Conservation (phyloP, 805 yeast genomes). For the Saccharomycopsis sp. region DNA sequence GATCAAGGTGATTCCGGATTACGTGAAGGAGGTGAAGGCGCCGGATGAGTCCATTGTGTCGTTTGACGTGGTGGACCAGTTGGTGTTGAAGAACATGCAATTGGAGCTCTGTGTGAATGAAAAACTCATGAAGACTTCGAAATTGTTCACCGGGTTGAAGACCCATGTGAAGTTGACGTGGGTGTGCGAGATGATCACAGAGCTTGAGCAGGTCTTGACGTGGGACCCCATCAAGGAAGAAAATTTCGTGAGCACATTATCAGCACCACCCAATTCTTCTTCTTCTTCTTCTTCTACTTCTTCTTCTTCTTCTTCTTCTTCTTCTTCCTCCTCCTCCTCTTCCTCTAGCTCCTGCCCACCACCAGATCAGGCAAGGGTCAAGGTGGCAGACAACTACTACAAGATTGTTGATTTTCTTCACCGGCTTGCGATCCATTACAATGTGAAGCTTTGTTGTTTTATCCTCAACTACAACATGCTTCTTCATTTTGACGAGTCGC, state of each 20-base stretch:
- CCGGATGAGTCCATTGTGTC: slow-evolving; percentile 4
- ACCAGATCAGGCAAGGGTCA: neutral
- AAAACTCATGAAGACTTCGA: slow-evolving; percentile 1
- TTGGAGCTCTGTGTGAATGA: slow-evolving; percentile 5
- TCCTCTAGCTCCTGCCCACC: neutral
- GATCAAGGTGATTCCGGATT: slow-evolving; percentile 10
- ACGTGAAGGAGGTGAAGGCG: slow-evolving; percentile 2
- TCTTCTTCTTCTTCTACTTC: too few species aligned
- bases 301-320: too few species aligned
- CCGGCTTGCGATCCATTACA: neutral
- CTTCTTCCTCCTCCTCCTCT: too few species aligned
- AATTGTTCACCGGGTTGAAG: slow-evolving; percentile 6
- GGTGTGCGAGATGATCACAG: slow-evolving; percentile 2
- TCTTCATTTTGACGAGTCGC: slow-evolving; percentile 12
- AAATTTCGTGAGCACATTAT: too few species aligned
- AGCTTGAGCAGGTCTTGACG: slow-evolving; percentile 6
- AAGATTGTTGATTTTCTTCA: slow-evolving; percentile 8
- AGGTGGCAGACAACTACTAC: slow-evolving; percentile 8
- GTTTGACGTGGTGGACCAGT: slow-evolving; percentile 3
- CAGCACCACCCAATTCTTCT: too few species aligned
- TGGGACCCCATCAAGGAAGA: slow-evolving; percentile 7
- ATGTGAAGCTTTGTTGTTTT: slow-evolving; percentile 6
- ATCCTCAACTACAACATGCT: slow-evolving; percentile 6
- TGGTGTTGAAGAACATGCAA: slow-evolving; percentile 5
- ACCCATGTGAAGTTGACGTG: slow-evolving; percentile 12